phyloP scores from a whole-genome alignment of 352 stramenopile genomes.

The Globisporangium nagaii region DNA sequence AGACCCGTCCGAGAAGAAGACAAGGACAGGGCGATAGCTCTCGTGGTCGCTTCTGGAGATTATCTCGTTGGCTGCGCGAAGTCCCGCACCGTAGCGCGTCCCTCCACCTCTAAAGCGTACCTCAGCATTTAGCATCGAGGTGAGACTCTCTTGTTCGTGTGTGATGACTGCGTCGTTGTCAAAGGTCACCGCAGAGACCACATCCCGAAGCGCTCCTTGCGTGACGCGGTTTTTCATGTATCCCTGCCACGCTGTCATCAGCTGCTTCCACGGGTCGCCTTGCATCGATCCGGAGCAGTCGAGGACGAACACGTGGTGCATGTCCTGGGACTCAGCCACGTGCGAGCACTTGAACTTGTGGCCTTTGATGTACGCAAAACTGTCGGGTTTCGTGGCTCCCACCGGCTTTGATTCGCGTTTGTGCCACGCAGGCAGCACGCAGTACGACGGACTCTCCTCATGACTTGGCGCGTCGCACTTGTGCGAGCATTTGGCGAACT shows the following conservation, averaged over 20 bases:
- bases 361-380: slow-evolving; percentile 46
- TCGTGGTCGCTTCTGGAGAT: not conserved
- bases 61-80: not conserved
- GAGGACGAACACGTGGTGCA: too few relatives aligned
- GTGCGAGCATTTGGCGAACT: slow-evolving; percentile 67
- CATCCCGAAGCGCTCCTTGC: too few relatives aligned
- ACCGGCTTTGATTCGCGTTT: slow-evolving; percentile 18
- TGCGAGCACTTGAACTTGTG: too few relatives aligned
- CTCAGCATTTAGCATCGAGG: not conserved
- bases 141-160: too few relatives aligned
- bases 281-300: too few relatives aligned
- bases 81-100: not conserved
- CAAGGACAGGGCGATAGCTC: not conserved
- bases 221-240: too few relatives aligned
- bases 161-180: too few relatives aligned
- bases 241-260: too few relatives aligned
- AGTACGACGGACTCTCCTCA: slow-evolving; percentile 46
- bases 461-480: slow-evolving; percentile 69
- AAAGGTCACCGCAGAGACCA: too few relatives aligned
- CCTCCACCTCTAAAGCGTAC: not conserved
- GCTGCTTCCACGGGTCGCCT: too few relatives aligned
- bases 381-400: slow-evolving; percentile 21
- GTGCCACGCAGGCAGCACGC: slow-evolving; percentile 66
- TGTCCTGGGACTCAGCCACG: too few relatives aligned
- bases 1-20: not conserved